Evolutionary conservation across 192 early-diverging fungal species (phyloP), one percentile per base, ranked within the genome.

Genomic region (Coemansia sp.): DNA sequence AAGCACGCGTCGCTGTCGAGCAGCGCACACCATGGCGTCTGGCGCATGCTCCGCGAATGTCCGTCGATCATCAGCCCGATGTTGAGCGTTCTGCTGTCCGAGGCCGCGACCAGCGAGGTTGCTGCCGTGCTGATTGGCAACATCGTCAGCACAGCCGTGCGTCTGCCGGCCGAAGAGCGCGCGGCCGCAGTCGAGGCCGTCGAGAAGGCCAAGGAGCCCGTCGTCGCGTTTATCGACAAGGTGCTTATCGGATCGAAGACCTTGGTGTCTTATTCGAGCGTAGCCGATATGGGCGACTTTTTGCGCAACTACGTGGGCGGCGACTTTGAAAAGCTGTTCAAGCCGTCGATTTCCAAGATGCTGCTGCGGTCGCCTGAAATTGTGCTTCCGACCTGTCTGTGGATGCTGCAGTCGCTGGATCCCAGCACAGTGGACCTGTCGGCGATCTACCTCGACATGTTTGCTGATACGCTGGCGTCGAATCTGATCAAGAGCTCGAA

Each of bases 361-460:
- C 82, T 93, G 58, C 75, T 96, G 50, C 86, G 94, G 46, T 90
- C 94, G 11, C 94, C 94, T 16, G 94, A 95, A 60, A 82, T 88
- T 51, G 86, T 88, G 30, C 80, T 93, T 46, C 63, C 22, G 79
- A 90, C 60, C 83, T 88, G 76, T 6, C 68, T 83, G 19, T 71
- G 66, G 42, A 63, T 96, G 39, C 87, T 89, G 63, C 66, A 82
- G 64, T 75, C 83, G 18, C 66, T 95, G 25, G 68, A 75, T 22
- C 51, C 63, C 24, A 74, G 82, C 23, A 77, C 65, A 49, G 70
- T 60, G 19, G 79, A 85, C 23, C 27, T 93, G 30, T 54, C 82
- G 27, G 78, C 83, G n/a, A 71, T 94, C 57, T 84, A 79, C 9
- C 82, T 82, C 6, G 73, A 88, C 16, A 74, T 89, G 52, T 64